A percentile compares a stretch with the other conserved stretches of the same genome.
Conservation (phyloP, 768 basidiomycete species). For the Hygrocybe punicea region DNA sequence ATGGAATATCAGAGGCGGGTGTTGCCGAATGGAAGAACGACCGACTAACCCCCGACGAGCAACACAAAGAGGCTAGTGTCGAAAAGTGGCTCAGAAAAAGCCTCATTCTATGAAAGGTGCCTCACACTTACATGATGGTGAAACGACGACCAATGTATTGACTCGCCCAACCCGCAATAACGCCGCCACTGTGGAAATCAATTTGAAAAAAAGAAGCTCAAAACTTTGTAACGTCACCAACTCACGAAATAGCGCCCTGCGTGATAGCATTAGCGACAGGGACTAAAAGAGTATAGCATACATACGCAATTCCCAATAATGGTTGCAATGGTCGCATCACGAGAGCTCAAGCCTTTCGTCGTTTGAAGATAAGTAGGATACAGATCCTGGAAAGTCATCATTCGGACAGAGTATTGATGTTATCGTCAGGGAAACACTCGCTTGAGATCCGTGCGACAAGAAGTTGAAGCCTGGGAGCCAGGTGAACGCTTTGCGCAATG, state of each 20-base stretch:
- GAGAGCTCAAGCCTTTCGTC: constrained; percentile 56
- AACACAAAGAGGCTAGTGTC: constrained; percentile 47
- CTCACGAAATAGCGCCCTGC: constrained; percentile 41
- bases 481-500: neutral
- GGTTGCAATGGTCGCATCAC: constrained; percentile 66
- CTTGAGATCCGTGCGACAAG: constrained; percentile 70
- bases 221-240: neutral
- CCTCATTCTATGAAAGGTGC: neutral
- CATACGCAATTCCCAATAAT: constrained; percentile 73
- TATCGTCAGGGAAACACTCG: constrained; percentile 16
- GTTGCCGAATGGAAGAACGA: neutral
- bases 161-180: constrained; percentile 64
- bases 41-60: constrained; percentile 44
- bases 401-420: neutral
- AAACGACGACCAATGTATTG: constrained; percentile 83
- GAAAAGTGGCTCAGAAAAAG: constrained; percentile 6
- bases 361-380: constrained; percentile 73
- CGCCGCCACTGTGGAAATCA: constrained; percentile 50
- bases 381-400: constrained; percentile 46
- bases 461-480: constrained; percentile 62
- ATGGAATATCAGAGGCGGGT: neutral
- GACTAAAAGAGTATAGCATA: constrained; percentile 8
- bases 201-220: neutral
- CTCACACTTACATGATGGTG: constrained; percentile 61
- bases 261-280: neutral